Base-by-base conservation (phyloP, 192 early-diverging fungal species). In the Rhizophagus prolifer region DNA sequence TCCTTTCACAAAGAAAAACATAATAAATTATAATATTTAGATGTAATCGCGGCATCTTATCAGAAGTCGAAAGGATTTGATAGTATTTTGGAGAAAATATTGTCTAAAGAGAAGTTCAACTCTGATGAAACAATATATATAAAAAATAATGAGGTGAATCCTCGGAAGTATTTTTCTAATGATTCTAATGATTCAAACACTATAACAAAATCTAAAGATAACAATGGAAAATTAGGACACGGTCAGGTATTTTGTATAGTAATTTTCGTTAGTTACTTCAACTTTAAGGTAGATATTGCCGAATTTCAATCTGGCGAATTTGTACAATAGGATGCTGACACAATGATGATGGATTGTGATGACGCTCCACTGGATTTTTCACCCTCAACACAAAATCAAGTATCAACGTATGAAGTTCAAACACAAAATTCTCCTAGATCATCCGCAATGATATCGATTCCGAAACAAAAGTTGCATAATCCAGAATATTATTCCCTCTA, bases 281-380 rank as follows among this genome's bases (percentile, higher is more conserved):
- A 23, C 38, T n/a, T 34, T 38, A 26, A 61, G 12, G 58, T 34
- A 36, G 23, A 25, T 16, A 14, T n/a, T 23, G 10, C 9, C 23
- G 19, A 47, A 21, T 70, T 26, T 70, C n/a, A 23, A 44, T 26
- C 44, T 16, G 14, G 41, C 3, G 14, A 6, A 46, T 47, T 23
- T 62, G 25, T 28, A 26, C 25, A 62, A 26, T 26, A 70, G 68
- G 68, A 50, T 47, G 9, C 9, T 16, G 72, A 74, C 41, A 31
- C 25, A 65, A 65, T 50, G 9, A 65, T 65, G 41, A 75, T 65
- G 74, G 38, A 75, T 64, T 58, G 46, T 28, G 74, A 58, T n/a
- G 61, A 65, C 9, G 14, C 4, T 9, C 19, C n/a, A 44, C 31
- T 8, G 4, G 47, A 72, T 21, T 61, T 54, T 25, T 25, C 31